These are phyloP conservation scores for Saccharomycopsis sp. DNA, from an alignment of 805 yeast genomes.

Conservation along the genomic window DNA sequence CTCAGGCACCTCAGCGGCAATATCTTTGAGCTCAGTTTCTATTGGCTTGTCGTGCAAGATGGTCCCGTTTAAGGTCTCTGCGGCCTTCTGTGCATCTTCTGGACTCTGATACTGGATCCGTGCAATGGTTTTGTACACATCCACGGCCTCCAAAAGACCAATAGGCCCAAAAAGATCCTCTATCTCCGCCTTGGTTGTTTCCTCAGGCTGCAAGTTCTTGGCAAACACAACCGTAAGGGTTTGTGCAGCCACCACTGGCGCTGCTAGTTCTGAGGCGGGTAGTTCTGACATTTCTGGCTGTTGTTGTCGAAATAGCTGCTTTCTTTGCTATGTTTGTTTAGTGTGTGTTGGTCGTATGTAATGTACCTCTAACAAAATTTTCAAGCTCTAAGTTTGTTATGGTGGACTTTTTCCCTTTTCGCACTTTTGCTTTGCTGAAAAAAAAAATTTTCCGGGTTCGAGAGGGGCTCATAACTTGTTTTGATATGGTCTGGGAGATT, in stretches of 20 bases:
- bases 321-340: not conserved
- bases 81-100: conserved; percentile 68
- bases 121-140: conserved; percentile 76
- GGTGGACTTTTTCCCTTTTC: not conserved
- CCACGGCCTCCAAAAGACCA: conserved; percentile 64
- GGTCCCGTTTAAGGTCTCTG: conserved; percentile 67
- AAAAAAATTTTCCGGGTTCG: not conserved
- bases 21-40: not conserved
- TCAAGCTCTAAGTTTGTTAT: no score
- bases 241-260: not conserved
- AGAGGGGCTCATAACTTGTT: not conserved
- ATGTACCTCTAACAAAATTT: no score
- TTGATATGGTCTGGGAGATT: not conserved
- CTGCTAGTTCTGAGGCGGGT: not conserved
- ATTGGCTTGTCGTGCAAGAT: conserved; percentile 31
- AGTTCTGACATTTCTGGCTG: conserved; percentile 1
- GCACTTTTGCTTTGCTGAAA: no score
- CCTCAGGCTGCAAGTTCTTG: not conserved
- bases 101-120: conserved; percentile 77
- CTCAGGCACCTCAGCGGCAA: not conserved
- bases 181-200: conserved; percentile 39
- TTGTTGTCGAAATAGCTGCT: not conserved
- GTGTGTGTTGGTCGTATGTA: no score
- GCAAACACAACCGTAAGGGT: conserved; percentile 12
- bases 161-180: conserved; percentile 60